Evolutionary conservation across 306 rosid genomes (phyloP), one percentile per base, ranked within the genome.

Genomic region (Biancaea sappan): DNA sequence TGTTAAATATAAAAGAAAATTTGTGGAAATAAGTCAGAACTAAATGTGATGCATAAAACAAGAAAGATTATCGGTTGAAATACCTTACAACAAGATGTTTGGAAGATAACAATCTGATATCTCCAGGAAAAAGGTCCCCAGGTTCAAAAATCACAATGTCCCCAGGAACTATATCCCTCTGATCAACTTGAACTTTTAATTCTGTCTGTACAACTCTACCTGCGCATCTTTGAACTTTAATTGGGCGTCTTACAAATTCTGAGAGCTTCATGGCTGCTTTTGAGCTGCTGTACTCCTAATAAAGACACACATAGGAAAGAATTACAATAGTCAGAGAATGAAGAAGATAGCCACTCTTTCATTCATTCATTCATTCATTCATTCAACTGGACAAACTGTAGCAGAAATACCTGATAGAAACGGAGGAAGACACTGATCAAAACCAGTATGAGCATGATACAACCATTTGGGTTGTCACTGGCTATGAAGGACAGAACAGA

Each of bases 91-190:
- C 96, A 61, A 89, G 97, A 73, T 92, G 87, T 58, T 88, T 92
- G 2, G 97, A 87, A 76, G 96, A 86, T 66, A 92, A 68, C 52
- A 92, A 72, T 54, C 97, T 87, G 73, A 92, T 63, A 77, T 92
- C 96, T 67, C 97, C 97, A 8, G 97, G 96, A 77, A 92, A 92
- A 76, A 89, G 93, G 75, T 92, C 93, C 12, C 97, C 97, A 16
- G 96, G 93, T 83, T 92, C 97, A n/a, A 92, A 87, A 61, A 87
- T 84, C 66, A 92, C 87, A 71, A 92, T 92, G 77, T 92, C 97
- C 25, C 97, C 97, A 32, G 96, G 86, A 81, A 92, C 97, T 8
- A 92, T 69, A 76, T 92, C 96, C 74, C 86, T 92, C 46, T 92
- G 97, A 83, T 92, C 97, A 80, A 89, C 86, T 69, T 88, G 97